Conservation (phyloP, 2,329 filamentous ascomycete species). For the Bipolaris victoriae region DNA sequence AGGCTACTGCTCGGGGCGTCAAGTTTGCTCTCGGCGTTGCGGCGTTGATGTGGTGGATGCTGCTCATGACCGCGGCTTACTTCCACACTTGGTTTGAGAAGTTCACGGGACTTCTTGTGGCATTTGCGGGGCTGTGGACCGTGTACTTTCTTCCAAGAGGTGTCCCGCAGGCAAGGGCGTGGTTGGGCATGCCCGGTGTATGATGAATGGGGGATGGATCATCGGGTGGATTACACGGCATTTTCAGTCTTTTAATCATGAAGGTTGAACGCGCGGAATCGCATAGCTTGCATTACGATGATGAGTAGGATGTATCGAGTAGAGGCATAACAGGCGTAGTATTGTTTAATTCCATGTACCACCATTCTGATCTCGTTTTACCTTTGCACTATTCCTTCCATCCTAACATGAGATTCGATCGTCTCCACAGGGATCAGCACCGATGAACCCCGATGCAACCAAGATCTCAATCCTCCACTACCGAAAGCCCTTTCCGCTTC, state of each 20-base stretch:
- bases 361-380: not conserved
- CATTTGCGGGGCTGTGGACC: constrained; percentile 52
- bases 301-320: constrained; percentile 5
- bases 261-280: not conserved
- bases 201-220: constrained; percentile 17
- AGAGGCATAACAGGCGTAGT: constrained; percentile 4
- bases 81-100: constrained; percentile 99
- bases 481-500: not conserved
- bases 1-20: constrained; percentile 57
- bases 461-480: not conserved
- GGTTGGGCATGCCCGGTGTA: constrained; percentile 57
- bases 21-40: constrained; percentile 65
- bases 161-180: constrained; percentile 49
- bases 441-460: not conserved
- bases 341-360: constrained; percentile 10
- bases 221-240: not conserved
- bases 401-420: not conserved
- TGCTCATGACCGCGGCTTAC: constrained; percentile 97
- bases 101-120: constrained; percentile 60
- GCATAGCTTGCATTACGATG: not conserved
- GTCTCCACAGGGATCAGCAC: not conserved
- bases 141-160: constrained; percentile 58
- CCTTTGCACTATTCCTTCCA: not conserved
- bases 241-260: not conserved
- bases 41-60: constrained; percentile 86